Evolutionary conservation across 495 filamentous ascomycete genomes (phyloP).

Genomic region (Saxophila tyrrhenica): DNA sequence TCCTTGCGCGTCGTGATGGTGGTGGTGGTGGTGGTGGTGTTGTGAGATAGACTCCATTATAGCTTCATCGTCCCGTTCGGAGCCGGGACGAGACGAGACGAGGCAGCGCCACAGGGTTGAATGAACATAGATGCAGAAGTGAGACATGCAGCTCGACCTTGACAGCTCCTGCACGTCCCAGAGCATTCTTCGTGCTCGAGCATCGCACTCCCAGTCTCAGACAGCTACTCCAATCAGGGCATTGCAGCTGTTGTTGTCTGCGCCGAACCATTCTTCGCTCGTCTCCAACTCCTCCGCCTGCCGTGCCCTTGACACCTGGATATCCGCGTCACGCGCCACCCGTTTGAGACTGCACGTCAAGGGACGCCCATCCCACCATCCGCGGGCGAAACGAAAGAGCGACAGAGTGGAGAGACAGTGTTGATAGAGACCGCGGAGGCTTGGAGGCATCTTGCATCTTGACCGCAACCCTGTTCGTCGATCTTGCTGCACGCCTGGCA

Average conservation of each 20-base stretch:
- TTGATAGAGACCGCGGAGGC: too few relatives aligned
- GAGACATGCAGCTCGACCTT: neutral
- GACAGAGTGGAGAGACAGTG: too few relatives aligned
- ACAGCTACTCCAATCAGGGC: neutral
- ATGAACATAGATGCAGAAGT: neutral
- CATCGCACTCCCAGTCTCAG: neutral
- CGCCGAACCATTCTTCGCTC: neutral
- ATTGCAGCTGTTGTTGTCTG: neutral
- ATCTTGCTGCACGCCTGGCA: neutral
- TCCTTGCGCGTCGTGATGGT: neutral
- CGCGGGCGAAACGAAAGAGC: neutral
- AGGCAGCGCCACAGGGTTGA: neutral
- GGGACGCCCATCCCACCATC: conserved; percentile 41
- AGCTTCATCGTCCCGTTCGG: neutral
- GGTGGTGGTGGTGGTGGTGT: too few relatives aligned
- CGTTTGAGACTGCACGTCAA: conserved; percentile 41
- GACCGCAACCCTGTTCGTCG: too few relatives aligned
- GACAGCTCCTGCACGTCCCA: neutral
- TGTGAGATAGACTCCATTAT: neutral
- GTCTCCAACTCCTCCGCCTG: neutral
- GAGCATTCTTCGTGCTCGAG: neutral
- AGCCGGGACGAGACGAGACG: neutral
- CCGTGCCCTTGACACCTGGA: neutral
- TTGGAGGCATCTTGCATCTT: too few relatives aligned
- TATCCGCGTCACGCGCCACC: conserved; percentile 24